Conservation (phyloP, 768 basidiomycete species). For the Rhodotorula kratochvilovae region DNA sequence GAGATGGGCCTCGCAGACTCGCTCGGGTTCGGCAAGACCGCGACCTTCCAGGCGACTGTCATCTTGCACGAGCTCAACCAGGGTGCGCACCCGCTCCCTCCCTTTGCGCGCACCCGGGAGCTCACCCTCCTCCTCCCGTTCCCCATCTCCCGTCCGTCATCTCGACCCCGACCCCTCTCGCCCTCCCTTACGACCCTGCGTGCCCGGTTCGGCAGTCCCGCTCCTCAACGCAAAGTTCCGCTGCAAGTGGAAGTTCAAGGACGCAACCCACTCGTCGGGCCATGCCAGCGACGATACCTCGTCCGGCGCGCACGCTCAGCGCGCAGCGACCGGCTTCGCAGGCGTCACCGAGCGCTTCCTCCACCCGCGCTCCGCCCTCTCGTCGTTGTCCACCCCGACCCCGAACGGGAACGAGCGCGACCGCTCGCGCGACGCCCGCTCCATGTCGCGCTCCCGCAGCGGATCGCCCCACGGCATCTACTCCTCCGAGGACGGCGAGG, state of each 20-base stretch:
- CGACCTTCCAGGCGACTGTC: constrained; percentile 29
- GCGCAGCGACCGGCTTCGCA: not conserved
- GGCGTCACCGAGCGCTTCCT: constrained; percentile 15
- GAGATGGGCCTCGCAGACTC: constrained; percentile 9
- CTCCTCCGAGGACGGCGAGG: constrained; percentile 1
- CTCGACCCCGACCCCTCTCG: not conserved
- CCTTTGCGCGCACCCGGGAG: not conserved
- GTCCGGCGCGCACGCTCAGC: not conserved
- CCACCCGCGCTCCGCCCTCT: constrained; percentile 10
- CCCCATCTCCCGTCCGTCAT: constrained; percentile 6
- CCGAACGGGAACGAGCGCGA: not conserved
- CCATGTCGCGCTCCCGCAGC: constrained; percentile 2
- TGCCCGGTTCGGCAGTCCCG: constrained; percentile 17
- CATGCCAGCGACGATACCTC: not conserved
- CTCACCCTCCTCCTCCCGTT: constrained; percentile 4
- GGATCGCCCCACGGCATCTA: not conserved
- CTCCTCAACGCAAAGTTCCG: constrained; percentile 38
- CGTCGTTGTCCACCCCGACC: not conserved
- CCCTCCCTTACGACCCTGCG: not conserved
- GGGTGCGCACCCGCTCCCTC: not conserved
- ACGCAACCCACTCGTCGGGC: constrained; percentile 10
- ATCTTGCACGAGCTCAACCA: constrained; percentile 31
- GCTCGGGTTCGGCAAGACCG: constrained; percentile 23
- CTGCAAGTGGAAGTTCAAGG: constrained; percentile 43
- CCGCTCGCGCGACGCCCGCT: not conserved